phyloP scores from a whole-genome alignment of 768 basidiomycete genomes.

The Trametes punicea region DNA sequence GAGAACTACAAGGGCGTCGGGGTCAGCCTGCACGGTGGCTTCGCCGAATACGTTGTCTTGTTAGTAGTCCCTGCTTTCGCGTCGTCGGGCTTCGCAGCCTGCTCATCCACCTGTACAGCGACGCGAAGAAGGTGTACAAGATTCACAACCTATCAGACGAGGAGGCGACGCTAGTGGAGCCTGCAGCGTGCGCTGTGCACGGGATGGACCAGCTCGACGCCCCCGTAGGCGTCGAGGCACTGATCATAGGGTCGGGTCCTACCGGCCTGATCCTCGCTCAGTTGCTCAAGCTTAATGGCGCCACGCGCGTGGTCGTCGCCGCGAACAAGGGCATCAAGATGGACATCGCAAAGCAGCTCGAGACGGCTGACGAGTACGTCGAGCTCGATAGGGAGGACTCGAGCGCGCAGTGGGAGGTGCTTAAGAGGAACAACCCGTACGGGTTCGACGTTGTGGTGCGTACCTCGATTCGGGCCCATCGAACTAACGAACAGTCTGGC shows the following conservation, averaged over 20 bases:
- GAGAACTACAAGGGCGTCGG: slow-evolving; percentile 84
- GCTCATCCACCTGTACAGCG: slow-evolving; percentile 35
- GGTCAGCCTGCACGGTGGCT: slow-evolving; percentile 79
- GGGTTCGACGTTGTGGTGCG: slow-evolving; percentile 81
- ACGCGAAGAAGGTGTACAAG: slow-evolving; percentile 79
- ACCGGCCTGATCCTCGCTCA: slow-evolving; percentile 91
- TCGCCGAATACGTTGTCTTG: slow-evolving; percentile 88
- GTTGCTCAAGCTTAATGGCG: slow-evolving; percentile 84
- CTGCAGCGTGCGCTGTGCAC: slow-evolving; percentile 88
- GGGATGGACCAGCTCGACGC: slow-evolving; percentile 86
- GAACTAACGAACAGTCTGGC: neutral
- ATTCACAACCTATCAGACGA: slow-evolving; percentile 85
- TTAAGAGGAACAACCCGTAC: slow-evolving; percentile 79
- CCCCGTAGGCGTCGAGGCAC: slow-evolving; percentile 78
- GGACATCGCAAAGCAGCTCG: slow-evolving; percentile 75
- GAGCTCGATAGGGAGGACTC: slow-evolving; percentile 78
- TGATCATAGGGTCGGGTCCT: slow-evolving; percentile 87
- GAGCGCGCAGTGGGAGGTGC: slow-evolving; percentile 71
- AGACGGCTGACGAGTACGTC: slow-evolving; percentile 81
- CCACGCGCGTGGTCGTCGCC: slow-evolving; percentile 74
- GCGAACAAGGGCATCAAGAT: slow-evolving; percentile 91
- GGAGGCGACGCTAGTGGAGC: slow-evolving; percentile 85
- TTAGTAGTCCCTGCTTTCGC: slow-evolving; percentile 36
- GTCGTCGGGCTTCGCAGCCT: neutral
- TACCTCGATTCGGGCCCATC: neutral